Evolutionary conservation across 805 yeast species (phyloP), one percentile per base, ranked within the genome.

Genomic region (Cyberlindnera nakhonratchasimensis): DNA sequence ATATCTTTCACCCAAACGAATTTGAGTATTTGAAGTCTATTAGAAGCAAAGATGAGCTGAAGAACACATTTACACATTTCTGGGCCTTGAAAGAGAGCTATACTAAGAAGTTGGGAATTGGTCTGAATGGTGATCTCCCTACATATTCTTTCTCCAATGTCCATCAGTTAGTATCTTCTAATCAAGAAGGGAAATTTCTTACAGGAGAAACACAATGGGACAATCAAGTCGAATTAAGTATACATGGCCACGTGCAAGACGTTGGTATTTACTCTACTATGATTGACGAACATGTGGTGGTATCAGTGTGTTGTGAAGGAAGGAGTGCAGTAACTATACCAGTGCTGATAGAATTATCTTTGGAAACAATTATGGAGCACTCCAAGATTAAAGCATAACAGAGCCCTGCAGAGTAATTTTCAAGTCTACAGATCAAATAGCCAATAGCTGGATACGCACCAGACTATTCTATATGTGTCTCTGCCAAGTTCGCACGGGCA

Each of bases 61-160:
- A 64, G 39, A 62, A 63, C 7, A 48, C 65, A 2, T 74, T 82
- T 51, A 74, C 82, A 16, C 77, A 77, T 29, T 69, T 73, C 26
- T 86, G 96, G 96, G 84, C 95, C 0, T 59, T 86, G 40, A 86
- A 86, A 56, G 96, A 86, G 57, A 78, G 87, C 17, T 83, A 77
- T 54, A 73, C 86, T 6, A 86, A 86, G 53, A 74, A 71, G 29
- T 52, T 73, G 2, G 95, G 95, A 0, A 61, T 70, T 14, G 95
- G 95, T 0, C 58, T 79, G 12, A 66, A 66, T 40, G 59, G 62
- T 23, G 62, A 65, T 37, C 46, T 70, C 23, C 29, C 41, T 2
- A 33, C 47, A 1, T 58, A 66, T 25, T 58, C 64, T 46, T 62
- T 65, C 37, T 51, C 57, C 2, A 35, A 47, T 10, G 51, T 58